Base-by-base conservation (phyloP, 1,284 basidiomycete species). In the Rhodotorula sp. region DNA sequence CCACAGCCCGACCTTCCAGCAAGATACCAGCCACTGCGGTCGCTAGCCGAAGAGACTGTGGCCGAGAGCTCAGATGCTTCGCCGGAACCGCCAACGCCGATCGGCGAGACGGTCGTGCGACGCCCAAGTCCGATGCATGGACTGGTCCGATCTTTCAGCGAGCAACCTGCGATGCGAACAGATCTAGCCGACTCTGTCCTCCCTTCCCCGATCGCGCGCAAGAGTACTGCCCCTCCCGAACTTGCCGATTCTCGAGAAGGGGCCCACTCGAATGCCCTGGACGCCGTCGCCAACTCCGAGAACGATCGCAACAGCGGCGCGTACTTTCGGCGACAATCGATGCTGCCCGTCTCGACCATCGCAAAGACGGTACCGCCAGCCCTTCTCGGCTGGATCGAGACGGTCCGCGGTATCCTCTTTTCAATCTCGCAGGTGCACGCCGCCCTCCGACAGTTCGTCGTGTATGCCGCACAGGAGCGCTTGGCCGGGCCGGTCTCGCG, bases 351-450 rank as follows among this genome's bases (percentile, higher is more conserved):
- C 0, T 87, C 88, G 23, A 85, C 85, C 0, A 86, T 89, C 48
- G 85, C 88, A 34, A 88, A 87, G 74, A 85, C 88, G 21, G 86
- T 97, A 16, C 91, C 95, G 0, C 83, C 85, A 14, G 84, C 90
- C 15, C 84, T 98, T 23, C 83, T 90, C 38, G 85, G 85, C 57
- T 86, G 95, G 48, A 86, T 95, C 63, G 94, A 99, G 79, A 90
- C 91, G 8, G 89, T 92, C 60, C 89, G 95, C 43, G 94, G 92
- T 19, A 88, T 99, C 59, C 86, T 98, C 28, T 99, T 97, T 80
- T 90, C 93, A 2, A 85, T 95, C 67, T 93, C 92, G 45, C 95
- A 98, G 81, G 88, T 98, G 45, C 91, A 97, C 79, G 88, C 93
- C 71, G 89, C 92, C 0, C 83, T 99, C 38, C 88, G 92, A 69